Percentiles rank a stretch among this genome's conserved stretches.
These are phyloP conservation scores for Asparagopsis taxiformis DNA, from an alignment of 31 red algal genomes.

Conservation along the genomic window DNA sequence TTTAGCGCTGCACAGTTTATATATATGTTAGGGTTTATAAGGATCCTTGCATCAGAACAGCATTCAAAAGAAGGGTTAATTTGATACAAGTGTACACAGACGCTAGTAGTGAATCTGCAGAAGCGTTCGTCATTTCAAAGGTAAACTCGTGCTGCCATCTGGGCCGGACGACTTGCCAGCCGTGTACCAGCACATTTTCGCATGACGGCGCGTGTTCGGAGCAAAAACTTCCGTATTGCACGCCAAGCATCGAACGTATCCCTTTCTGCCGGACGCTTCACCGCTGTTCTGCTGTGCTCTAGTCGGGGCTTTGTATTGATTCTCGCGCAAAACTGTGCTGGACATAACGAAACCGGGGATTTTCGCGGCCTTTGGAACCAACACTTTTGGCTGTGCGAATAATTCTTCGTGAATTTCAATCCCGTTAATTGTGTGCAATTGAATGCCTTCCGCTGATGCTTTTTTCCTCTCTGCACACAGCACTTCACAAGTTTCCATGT, in stretches of 20 bases:
- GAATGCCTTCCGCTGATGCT: background rate
- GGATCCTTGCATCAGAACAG: too few relatives aligned
- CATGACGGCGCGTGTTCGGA: conserved; percentile 15
- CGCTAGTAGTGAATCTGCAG: too few relatives aligned
- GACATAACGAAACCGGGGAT: conserved; percentile 22
- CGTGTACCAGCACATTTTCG: too few relatives aligned
- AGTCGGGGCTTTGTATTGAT: background rate
- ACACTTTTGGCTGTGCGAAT: background rate
- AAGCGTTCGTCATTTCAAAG: too few relatives aligned
- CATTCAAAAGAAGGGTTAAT: too few relatives aligned
- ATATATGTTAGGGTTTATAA: too few relatives aligned
- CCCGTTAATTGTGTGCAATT: background rate
- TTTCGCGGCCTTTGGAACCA: background rate
- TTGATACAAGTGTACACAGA: too few relatives aligned
- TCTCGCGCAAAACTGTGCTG: background rate
- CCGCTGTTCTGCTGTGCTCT: background rate
- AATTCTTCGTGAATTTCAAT: background rate
- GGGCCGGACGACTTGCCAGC: too few relatives aligned
- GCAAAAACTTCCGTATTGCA: conserved; percentile 24
- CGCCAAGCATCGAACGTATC: conserved; percentile 12
- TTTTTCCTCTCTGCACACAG: background rate
- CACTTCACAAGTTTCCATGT: conserved; percentile 12
- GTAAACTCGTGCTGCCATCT: too few relatives aligned
- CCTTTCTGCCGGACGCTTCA: background rate
- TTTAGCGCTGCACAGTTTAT: too few relatives aligned